phyloP scores from a whole-genome alignment of 805 yeast species.

The Soucietia sequanensis region DNA sequence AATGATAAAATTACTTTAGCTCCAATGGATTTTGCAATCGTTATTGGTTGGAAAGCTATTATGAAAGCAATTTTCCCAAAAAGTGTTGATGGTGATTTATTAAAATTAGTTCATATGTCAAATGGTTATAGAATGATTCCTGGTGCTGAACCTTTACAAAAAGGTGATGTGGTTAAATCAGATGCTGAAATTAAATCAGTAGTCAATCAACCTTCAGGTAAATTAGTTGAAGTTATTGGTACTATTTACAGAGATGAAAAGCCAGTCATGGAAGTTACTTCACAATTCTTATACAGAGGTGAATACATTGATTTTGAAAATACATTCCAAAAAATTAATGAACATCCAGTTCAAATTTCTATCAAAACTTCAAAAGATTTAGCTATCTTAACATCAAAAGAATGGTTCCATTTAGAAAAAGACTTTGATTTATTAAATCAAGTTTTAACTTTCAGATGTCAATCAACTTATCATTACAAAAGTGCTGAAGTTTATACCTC shows the following conservation, averaged over 20 bases:
- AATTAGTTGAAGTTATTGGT: conserved; percentile 94
- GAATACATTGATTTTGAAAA: conserved; percentile 81
- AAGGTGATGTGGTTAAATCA: conserved; percentile 82
- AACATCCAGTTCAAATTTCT: conserved; percentile 80
- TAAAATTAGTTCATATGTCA: conserved; percentile 90
- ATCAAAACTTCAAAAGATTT: conserved; percentile 80
- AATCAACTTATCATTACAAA: conserved; percentile 80
- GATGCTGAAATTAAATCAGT: conserved; percentile 86
- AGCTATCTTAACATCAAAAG: conserved; percentile 91
- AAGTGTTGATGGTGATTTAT: conserved; percentile 92
- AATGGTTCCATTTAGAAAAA: conserved; percentile 89
- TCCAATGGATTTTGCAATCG: conserved; percentile 99
- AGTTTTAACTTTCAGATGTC: conserved; percentile 84
- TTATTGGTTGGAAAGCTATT: conserved; percentile 97
- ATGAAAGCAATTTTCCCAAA: conserved; percentile 98
- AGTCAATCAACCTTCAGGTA: conserved; percentile 88
- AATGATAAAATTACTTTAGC: conserved; percentile 76
- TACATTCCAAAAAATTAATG: conserved; percentile 85
- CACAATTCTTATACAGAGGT: conserved; percentile 97
- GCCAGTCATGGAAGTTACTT: conserved; percentile 90
- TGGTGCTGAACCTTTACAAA: conserved; percentile 85
- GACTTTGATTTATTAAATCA: conserved; percentile 71
- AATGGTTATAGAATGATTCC: conserved; percentile 92
- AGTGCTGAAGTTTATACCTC: conserved; percentile 71
- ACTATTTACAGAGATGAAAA: conserved; percentile 70